Evolutionary conservation across 1,284 basidiomycete species (phyloP).

Genomic region (Ceratobasidium sp.): DNA sequence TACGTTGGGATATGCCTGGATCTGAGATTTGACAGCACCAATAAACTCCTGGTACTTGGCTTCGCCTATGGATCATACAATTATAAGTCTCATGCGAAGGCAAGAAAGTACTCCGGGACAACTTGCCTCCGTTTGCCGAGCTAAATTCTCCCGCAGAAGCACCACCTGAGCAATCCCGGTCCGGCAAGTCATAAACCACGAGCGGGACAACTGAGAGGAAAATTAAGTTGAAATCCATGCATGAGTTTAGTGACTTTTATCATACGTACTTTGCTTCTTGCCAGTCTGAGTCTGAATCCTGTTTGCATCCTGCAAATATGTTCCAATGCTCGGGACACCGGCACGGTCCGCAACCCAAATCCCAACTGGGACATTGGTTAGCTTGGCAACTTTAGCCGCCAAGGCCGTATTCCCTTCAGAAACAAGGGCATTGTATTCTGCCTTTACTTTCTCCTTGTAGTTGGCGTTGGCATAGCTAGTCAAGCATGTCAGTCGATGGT

Average conservation of each 20-base stretch:
- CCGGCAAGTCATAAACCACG: too few relatives aligned
- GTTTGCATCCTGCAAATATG: constrained; percentile 9
- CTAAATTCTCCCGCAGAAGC: constrained; percentile 27
- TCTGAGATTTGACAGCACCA: neutral
- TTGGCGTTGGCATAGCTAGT: constrained; percentile 7
- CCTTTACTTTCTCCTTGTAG: constrained; percentile 26
- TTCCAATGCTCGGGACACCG: constrained; percentile 2
- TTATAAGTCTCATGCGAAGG: neutral
- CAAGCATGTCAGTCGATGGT: neutral
- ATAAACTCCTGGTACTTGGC: constrained; percentile 26
- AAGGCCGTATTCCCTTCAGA: too few relatives aligned
- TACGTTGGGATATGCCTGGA: neutral
- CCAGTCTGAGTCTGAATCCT: constrained; percentile 5
- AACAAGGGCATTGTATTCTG: too few relatives aligned
- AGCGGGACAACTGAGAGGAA: constrained; percentile 2
- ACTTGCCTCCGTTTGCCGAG: constrained; percentile 21
- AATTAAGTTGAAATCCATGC: neutral
- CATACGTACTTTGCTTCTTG: constrained; percentile 7
- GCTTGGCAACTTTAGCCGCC: too few relatives aligned
- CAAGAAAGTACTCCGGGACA: neutral
- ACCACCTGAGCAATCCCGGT: constrained; percentile 15
- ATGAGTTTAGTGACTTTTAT: neutral
- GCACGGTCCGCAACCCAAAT: constrained; percentile 28
- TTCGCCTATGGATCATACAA: neutral
- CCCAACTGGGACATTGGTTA: neutral